These are phyloP conservation scores for Pittosporum tobira DNA, from an alignment of 129 eudicot species.

Conservation along the genomic window DNA sequence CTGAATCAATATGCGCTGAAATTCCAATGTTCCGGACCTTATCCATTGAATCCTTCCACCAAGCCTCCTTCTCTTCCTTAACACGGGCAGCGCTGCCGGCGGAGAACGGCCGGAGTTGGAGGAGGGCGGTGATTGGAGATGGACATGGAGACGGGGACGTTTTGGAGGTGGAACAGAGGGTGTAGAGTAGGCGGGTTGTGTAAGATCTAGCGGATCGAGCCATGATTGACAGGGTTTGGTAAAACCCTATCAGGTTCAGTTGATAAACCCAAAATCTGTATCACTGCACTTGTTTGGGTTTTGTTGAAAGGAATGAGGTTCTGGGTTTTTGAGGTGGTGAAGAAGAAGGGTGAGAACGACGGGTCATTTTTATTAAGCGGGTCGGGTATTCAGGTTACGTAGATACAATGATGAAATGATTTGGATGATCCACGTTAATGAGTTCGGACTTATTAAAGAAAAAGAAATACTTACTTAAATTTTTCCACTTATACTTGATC, in stretches of 20 bases:
- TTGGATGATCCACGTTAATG: background rate
- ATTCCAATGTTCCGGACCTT: constrained; percentile 87
- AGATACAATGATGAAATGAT: no score
- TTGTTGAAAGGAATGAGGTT: background rate
- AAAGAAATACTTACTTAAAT: no score
- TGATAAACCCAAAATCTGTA: background rate
- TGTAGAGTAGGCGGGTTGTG: constrained; percentile 60
- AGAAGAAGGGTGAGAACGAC: background rate
- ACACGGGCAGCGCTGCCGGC: constrained; percentile 59
- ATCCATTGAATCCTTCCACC: constrained; percentile 84
- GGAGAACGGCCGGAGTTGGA: constrained; percentile 58
- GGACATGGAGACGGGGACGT: constrained; percentile 20
- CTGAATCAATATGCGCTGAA: constrained; percentile 95
- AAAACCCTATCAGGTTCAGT: constrained; percentile 4
- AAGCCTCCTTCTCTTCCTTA: constrained; percentile 51
- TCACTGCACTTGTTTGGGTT: background rate
- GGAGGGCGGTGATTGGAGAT: constrained; percentile 43
- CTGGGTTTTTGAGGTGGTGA: background rate
- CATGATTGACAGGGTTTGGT: constrained; percentile 38
- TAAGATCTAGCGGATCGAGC: constrained; percentile 54
- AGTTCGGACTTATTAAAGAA: no score
- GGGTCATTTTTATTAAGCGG: background rate
- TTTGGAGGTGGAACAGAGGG: constrained; percentile 36
- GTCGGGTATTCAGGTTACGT: background rate
- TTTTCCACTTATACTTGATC: no score